A percentile compares a stretch with the other conserved stretches of the same genome.
These are phyloP conservation scores for Hyphodiscus hymeniophilus DNA, from an alignment of 495 filamentous ascomycete species.

Conservation along the genomic window DNA sequence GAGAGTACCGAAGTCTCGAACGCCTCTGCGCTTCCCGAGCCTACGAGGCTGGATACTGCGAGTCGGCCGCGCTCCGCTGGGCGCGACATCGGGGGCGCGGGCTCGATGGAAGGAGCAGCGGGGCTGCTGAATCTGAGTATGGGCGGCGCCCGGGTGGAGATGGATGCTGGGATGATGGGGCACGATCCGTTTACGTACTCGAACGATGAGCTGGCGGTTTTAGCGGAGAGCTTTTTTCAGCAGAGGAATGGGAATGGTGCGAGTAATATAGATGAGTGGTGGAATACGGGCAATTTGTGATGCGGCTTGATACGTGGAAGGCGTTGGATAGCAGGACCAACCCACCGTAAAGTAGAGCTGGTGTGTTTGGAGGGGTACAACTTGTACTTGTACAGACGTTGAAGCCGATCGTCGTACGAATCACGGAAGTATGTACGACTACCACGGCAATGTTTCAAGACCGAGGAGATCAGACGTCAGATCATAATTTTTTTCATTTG, in stretches of 20 bases:
- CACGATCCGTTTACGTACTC: conserved; percentile 25
- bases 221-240: conserved; percentile 41
- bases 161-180: too few species aligned
- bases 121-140: conserved; percentile 7
- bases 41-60: conserved; percentile 28
- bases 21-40: conserved; percentile 37
- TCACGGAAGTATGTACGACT: too few species aligned
- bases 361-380: too few species aligned
- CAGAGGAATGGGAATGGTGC: conserved; percentile 32
- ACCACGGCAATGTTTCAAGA: too few species aligned
- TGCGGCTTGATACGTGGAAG: too few species aligned
- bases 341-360: too few species aligned
- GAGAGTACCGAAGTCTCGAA: conserved; percentile 34
- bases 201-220: conserved; percentile 39
- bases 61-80: background rate
- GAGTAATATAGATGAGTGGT: background rate
- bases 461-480: too few species aligned
- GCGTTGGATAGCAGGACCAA: too few species aligned
- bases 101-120: too few species aligned
- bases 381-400: too few species aligned
- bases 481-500: too few species aligned
- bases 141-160: background rate
- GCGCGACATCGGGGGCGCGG: conserved; percentile 2
- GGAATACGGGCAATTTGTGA: background rate
- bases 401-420: too few species aligned